Evolutionary conservation across 352 stramenopile species (phyloP).

Genomic region (Globisporangium lucens): DNA sequence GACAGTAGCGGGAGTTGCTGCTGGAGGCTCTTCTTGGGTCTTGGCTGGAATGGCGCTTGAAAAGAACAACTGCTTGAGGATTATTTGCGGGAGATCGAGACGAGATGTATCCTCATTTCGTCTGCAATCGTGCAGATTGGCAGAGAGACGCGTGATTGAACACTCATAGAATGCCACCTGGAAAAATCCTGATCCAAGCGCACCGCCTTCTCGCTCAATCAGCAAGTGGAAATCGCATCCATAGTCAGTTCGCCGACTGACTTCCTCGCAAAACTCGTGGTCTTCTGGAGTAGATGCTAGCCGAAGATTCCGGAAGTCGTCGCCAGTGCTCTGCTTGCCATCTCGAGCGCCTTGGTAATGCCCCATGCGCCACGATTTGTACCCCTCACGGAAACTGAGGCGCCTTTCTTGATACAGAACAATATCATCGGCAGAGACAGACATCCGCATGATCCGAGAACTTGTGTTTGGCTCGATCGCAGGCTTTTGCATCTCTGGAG

Average conservation of each 20-base stretch:
- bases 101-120: conserved; percentile 20
- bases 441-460: conserved; percentile 49
- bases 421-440: conserved; percentile 80
- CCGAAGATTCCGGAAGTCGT: conserved; percentile 44
- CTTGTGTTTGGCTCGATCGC: conserved; percentile 22
- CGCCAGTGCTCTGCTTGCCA: conserved; percentile 53
- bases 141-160: conserved; percentile 57
- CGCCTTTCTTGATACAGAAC: conserved; percentile 80
- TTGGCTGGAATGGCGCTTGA: conserved; percentile 18
- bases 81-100: conserved; percentile 39
- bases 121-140: conserved; percentile 32
- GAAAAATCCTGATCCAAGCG: conserved; percentile 71
- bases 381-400: conserved; percentile 76
- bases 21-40: conserved; percentile 20
- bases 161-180: conserved; percentile 88
- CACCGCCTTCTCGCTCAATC: conserved; percentile 52
- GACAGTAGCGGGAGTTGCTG: conserved; percentile 22
- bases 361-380: conserved; percentile 85
- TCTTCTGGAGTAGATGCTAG: conserved; percentile 62
- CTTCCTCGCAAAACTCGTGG: conserved; percentile 73
- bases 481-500: neutral
- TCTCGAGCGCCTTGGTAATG: conserved; percentile 72
- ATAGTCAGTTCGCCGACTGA: conserved; percentile 49
- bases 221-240: conserved; percentile 79
- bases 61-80: conserved; percentile 59